phyloP scores from a whole-genome alignment of 768 basidiomycete genomes.

The Leccinum arenicola region DNA sequence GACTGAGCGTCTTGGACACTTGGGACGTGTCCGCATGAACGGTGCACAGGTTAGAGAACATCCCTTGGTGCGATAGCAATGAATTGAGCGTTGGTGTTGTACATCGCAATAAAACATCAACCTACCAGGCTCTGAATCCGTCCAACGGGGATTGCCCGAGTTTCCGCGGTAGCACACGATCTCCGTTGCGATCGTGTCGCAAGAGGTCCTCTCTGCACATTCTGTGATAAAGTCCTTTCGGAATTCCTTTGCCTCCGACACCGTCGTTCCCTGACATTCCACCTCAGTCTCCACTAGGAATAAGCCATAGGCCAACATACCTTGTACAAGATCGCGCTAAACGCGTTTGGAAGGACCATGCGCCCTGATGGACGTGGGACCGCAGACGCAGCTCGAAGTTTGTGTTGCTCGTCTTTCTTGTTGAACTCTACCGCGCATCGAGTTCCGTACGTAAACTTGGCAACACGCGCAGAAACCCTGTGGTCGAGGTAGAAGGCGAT shows the following conservation, averaged over 20 bases:
- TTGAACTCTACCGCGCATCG: slow-evolving; percentile 30
- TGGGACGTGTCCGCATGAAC: slow-evolving; percentile 28
- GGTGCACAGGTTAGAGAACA: slow-evolving; percentile 25
- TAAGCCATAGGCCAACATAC: neutral
- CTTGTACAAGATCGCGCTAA: slow-evolving; percentile 31
- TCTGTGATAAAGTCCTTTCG: slow-evolving; percentile 33
- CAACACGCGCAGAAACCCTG: slow-evolving; percentile 37
- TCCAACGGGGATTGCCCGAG: slow-evolving; percentile 26
- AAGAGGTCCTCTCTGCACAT: slow-evolving; percentile 26
- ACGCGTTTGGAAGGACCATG: slow-evolving; percentile 31
- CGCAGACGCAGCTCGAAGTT: slow-evolving; percentile 23
- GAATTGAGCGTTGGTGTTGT: neutral
- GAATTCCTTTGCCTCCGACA: slow-evolving; percentile 32
- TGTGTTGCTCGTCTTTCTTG: slow-evolving; percentile 29
- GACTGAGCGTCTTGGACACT: slow-evolving; percentile 30
- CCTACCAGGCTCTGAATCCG: slow-evolving; percentile 29
- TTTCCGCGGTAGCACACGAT: slow-evolving; percentile 30
- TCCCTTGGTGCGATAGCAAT: slow-evolving; percentile 15
- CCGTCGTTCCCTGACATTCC: slow-evolving; percentile 21
- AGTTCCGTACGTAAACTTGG: slow-evolving; percentile 40
- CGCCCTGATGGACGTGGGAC: slow-evolving; percentile 33
- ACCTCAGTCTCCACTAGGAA: neutral
- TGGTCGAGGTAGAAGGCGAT: slow-evolving; percentile 44
- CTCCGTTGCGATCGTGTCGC: slow-evolving; percentile 30
- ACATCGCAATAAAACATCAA: neutral